Base-by-base conservation (phyloP, 2,329 filamentous ascomycete species). In the Didymella lethalis region DNA sequence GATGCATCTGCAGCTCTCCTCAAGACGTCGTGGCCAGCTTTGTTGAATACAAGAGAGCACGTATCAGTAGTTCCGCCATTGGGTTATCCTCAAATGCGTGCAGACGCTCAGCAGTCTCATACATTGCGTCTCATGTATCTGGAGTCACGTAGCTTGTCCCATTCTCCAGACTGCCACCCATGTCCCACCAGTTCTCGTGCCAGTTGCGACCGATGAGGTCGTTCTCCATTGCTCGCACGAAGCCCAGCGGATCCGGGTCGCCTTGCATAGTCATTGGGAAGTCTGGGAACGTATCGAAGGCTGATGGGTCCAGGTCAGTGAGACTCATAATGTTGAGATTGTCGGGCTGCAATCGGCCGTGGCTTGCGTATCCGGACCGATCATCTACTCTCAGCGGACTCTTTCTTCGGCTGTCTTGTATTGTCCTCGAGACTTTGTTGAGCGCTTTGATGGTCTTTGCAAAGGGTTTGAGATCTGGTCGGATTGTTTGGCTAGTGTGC, bases 131-230 rank as follows among this genome's bases (percentile, higher is more conserved):
- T 41, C 18, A 41, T 23, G 20, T 43, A 25, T 26, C 7, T 16
- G 40, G 20, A 4, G 25, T 11, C 47, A 50, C 40, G 8, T 31
- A 56, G 10, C 14, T 16, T 31, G 50, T 32, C 12, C 40, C 18
- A 12, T 11, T 41, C 11, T 51, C 16, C 26, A 41, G 12, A 11
- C 54, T 51, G 29, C 63, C 54, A 25, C 58, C 55, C 29, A 67
- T 59, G 59, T 75, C 69, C 72, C 70, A 75, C 70, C 69, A 72
- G 18, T 58, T 49, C 26, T 67, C 64, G 46, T 71, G 63, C 71
- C 71, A 75, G 25, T 71, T 75, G 12, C 66, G 54, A 10, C 61
- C 61, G n/a, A 70, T 64, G 31, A 74, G 66, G 26, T 74, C 71
- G n/a, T 59, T 72, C 36, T 75, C 72, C 29, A 75, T 45, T 1